Base-by-base conservation (phyloP, 2,329 filamentous ascomycete genomes). In the Colletotrichum agaves region DNA sequence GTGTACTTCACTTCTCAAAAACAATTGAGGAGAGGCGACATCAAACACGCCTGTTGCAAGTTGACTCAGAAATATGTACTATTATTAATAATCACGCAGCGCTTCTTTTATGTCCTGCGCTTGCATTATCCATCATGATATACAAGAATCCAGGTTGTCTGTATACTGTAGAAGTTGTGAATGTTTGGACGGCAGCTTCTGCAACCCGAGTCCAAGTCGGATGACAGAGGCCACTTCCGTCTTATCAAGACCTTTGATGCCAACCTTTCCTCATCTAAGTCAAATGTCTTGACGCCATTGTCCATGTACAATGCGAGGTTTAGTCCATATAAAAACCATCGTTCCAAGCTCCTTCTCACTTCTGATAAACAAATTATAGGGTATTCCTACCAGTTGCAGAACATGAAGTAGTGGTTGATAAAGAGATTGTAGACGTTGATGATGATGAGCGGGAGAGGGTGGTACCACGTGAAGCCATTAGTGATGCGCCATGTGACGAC, bases 361-460 rank as follows among this genome's bases (percentile, higher is more conserved):
- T 13, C 15, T 5, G 19, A 37, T 15, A 19, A 23, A 44, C 37
- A 49, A 11, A 4, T 17, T 3, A 4, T 15, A 23, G n/a, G 10
- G 5, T 11, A 7, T 15, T 4, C 21, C 44, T 72, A 74, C 73
- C 73, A 74, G 55, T 73, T 73, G 50, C 74, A 79, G 17, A 81
- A 72, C 57, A 81, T 67, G 61, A 82, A 81, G 43, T 78, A 77
- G 67, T 81, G 77, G n/a, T 75, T 73, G 67, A 81, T 73, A 61
- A 77, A 79, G 37, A 81, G 61, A 47, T 81, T 81, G 71, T 80
- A 81, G 39, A 73, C 69, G 70, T 77, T 78, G 55, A 81, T 73
- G 21, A 80, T 67, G 17, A 81, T 72, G 52, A 81, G 67, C 17
- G 80, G 80, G 13, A 81, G 66, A 43, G 77, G 76, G 49, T 82